A percentile compares a stretch with the other conserved stretches of the same genome.
phyloP scores from a whole-genome alignment of 352 stramenopile species.

The Achlya hypogyna region DNA sequence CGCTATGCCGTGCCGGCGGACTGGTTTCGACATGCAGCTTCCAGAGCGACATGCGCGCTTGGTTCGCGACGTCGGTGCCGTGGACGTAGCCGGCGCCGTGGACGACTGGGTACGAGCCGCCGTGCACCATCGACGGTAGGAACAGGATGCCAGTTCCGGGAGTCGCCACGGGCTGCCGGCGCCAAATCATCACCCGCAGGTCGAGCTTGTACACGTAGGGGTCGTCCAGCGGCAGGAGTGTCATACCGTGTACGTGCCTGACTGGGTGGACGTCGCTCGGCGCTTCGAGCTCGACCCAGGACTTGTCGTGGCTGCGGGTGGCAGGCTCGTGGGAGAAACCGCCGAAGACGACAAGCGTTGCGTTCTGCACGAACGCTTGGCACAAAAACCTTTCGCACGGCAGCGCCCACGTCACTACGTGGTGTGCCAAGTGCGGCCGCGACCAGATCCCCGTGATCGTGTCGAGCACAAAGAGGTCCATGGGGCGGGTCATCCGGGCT shows the following conservation, averaged over 20 bases:
- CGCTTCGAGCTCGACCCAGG: slow-evolving; percentile 12
- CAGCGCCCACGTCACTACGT: slow-evolving; percentile 26
- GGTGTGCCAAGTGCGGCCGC: slow-evolving; percentile 31
- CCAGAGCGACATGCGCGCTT: neutral
- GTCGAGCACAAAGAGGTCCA: slow-evolving; percentile 47
- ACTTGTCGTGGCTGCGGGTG: neutral
- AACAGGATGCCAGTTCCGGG: neutral
- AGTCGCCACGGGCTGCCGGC: slow-evolving; percentile 23
- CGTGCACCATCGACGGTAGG: neutral
- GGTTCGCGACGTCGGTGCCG: neutral
- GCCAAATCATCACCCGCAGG: slow-evolving; percentile 59
- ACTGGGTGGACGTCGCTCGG: neutral
- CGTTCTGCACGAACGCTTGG: slow-evolving; percentile 34
- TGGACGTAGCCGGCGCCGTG: neutral
- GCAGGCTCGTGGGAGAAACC: slow-evolving; percentile 32
- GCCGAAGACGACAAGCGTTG: slow-evolving; percentile 39
- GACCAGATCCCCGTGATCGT: slow-evolving; percentile 40
- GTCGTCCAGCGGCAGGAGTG: slow-evolving; percentile 1
- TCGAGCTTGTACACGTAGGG: slow-evolving; percentile 49
- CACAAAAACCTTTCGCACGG: slow-evolving; percentile 39
- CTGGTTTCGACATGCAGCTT: no score
- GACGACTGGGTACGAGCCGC: neutral
- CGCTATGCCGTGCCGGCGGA: no score
- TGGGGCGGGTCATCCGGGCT: neutral
- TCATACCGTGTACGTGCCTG: neutral